A percentile compares a stretch with the other conserved stretches of the same genome.
Conservation (phyloP, 2,329 filamentous ascomycete species). For the Penicillium sp. region DNA sequence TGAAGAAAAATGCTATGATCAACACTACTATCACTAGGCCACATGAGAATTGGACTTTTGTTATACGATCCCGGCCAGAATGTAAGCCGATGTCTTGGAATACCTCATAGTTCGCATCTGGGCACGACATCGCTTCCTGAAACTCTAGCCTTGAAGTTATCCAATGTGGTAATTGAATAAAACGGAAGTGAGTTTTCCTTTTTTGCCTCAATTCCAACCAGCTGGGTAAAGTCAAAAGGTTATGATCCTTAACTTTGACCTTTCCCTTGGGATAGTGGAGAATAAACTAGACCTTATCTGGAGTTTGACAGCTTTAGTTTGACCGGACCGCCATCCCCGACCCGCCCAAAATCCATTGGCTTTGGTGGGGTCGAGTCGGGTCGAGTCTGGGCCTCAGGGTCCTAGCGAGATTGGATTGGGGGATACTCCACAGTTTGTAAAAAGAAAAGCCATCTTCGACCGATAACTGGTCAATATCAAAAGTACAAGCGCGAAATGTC, state of each 20-base stretch:
- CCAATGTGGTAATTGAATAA: not conserved
- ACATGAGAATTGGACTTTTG: constrained; percentile 2
- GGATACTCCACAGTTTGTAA: not conserved
- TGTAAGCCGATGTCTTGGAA: not conserved
- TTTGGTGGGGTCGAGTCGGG: constrained; percentile 7
- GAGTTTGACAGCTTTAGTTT: constrained; percentile 24
- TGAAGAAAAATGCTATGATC: constrained; percentile 9
- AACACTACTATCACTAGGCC: constrained; percentile 6
- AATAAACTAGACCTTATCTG: not conserved
- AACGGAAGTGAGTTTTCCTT: not conserved
- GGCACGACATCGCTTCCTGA: constrained; percentile 11
- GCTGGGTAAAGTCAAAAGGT: not conserved
- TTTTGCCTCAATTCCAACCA: not conserved
- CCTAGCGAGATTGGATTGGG: constrained; percentile 4
- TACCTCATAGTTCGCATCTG: not conserved
- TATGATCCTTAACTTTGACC: constrained; percentile 24
- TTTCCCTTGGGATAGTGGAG: constrained; percentile 12
- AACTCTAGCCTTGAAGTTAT: not conserved
- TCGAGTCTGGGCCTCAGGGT: constrained; percentile 8
- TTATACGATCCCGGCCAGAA: not conserved
- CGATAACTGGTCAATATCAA: not conserved
- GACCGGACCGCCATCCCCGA: constrained; percentile 24
- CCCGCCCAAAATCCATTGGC: constrained; percentile 11
- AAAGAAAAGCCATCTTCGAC: not conserved
- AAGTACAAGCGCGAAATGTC: constrained; percentile 4